Evolutionary conservation across 495 filamentous ascomycete species (phyloP).

Genomic region (Aspergillus ellipticus): DNA sequence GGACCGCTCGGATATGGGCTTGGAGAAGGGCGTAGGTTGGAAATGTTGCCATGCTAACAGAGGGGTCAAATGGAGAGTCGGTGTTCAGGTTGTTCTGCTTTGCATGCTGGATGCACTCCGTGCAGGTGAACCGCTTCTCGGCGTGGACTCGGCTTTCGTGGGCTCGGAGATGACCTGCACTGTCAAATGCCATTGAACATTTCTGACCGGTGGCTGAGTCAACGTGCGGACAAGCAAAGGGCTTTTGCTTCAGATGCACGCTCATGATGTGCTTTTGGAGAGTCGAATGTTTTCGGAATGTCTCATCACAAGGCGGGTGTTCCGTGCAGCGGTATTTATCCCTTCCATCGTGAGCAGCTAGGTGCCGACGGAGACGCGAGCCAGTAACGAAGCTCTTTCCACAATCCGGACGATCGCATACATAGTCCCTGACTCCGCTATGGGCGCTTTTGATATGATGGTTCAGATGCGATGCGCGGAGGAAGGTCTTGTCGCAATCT

Average conservation of each 20-base stretch:
- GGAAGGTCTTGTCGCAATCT: slow-evolving; percentile 76
- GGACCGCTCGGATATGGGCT: slow-evolving; percentile 63
- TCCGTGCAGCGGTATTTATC: slow-evolving; percentile 70
- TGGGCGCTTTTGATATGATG: slow-evolving; percentile 82
- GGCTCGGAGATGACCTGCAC: slow-evolving; percentile 58
- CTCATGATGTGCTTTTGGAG: slow-evolving; percentile 76
- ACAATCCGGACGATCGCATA: slow-evolving; percentile 68
- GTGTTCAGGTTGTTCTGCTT: slow-evolving; percentile 17
- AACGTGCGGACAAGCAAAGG: slow-evolving; percentile 61
- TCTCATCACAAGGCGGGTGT: slow-evolving; percentile 68
- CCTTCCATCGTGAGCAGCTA: slow-evolving; percentile 61
- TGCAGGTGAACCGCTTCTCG: slow-evolving; percentile 65
- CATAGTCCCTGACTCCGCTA: slow-evolving; percentile 63
- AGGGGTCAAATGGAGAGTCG: slow-evolving; percentile 3
- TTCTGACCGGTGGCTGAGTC: slow-evolving; percentile 52
- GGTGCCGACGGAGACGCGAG: slow-evolving; percentile 66
- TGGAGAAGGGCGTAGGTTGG: slow-evolving; percentile 66
- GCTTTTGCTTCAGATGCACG: slow-evolving; percentile 63
- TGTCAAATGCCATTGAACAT: slow-evolving; percentile 72
- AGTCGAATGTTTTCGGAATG: slow-evolving; percentile 85
- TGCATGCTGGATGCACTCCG: slow-evolving; percentile 52
- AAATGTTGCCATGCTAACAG: slow-evolving; percentile 51
- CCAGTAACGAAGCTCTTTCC: slow-evolving; percentile 75
- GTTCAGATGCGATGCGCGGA: slow-evolving; percentile 74
- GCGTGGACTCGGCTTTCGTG: slow-evolving; percentile 71